These are phyloP conservation scores for Skeletonema menzelii DNA, from an alignment of 108 stramenopile species.

Conservation along the genomic window DNA sequence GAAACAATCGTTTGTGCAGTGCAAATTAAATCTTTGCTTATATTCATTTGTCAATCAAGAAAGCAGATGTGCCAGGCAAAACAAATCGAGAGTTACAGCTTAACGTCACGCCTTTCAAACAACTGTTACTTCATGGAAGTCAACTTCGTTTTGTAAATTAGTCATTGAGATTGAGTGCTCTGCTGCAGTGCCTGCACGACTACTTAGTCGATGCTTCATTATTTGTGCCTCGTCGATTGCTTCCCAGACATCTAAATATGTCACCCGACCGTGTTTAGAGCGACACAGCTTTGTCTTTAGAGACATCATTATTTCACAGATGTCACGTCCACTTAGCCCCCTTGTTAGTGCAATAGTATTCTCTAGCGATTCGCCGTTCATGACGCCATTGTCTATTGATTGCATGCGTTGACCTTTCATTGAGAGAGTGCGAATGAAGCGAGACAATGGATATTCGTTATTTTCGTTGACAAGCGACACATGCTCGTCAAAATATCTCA, in stretches of 20 bases:
- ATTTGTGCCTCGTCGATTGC: background rate
- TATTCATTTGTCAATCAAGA: too few relatives aligned
- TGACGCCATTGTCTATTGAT: conserved; percentile 65
- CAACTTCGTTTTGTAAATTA: background rate
- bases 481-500: conserved; percentile 60
- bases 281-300: conserved; percentile 98
- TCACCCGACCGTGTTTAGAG: background rate
- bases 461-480: background rate
- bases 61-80: too few relatives aligned
- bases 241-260: background rate
- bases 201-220: background rate
- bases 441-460: background rate
- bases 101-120: background rate
- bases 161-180: background rate
- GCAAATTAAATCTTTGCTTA: too few relatives aligned
- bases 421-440: conserved; percentile 89
- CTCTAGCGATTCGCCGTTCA: conserved; percentile 77
- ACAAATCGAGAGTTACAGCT: too few relatives aligned
- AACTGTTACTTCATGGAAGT: background rate
- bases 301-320: conserved; percentile 96
- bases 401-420: conserved; percentile 72
- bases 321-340: conserved; percentile 95
- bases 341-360: conserved; percentile 79
- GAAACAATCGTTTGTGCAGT: too few relatives aligned
- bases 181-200: background rate